These are phyloP conservation scores for Scortechinia acanthostroma DNA, from an alignment of 2,329 filamentous ascomycete genomes.

Conservation along the genomic window DNA sequence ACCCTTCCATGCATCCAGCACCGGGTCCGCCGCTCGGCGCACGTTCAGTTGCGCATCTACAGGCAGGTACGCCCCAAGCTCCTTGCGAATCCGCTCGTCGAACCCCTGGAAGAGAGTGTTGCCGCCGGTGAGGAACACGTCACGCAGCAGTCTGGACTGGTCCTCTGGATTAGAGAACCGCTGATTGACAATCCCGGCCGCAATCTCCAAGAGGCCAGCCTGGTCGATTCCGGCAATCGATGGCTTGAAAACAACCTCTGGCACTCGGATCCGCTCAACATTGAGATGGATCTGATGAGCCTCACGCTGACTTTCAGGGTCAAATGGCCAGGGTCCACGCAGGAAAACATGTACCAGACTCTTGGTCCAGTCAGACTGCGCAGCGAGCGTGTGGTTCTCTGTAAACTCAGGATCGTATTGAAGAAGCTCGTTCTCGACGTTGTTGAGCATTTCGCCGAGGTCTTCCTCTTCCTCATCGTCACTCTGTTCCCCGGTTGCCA, in stretches of 20 bases:
- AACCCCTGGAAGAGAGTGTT: slow-evolving; percentile 82
- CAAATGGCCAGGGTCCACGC: slow-evolving; percentile 79
- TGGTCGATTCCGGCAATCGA: slow-evolving; percentile 88
- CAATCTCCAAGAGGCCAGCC: slow-evolving; percentile 86
- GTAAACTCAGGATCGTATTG: slow-evolving; percentile 82
- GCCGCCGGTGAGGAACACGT: slow-evolving; percentile 92
- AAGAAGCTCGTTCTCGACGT: slow-evolving; percentile 77
- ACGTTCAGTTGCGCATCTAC: neutral
- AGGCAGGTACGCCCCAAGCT: slow-evolving; percentile 33
- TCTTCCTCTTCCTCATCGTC: slow-evolving; percentile 89
- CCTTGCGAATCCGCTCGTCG: slow-evolving; percentile 70
- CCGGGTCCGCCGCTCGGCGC: neutral
- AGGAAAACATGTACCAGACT: slow-evolving; percentile 83
- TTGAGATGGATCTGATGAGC: slow-evolving; percentile 88
- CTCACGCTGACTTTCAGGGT: slow-evolving; percentile 71
- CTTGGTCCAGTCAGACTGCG: slow-evolving; percentile 92
- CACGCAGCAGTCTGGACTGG: slow-evolving; percentile 67
- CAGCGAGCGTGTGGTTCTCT: slow-evolving; percentile 84
- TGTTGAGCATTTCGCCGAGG: slow-evolving; percentile 64
- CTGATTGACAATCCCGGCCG: slow-evolving; percentile 80
- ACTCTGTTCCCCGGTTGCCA: slow-evolving; percentile 64
- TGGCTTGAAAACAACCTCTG: slow-evolving; percentile 87
- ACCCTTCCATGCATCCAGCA: slow-evolving; percentile 1
- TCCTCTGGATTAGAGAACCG: slow-evolving; percentile 53
- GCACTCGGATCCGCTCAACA: slow-evolving; percentile 88